Percentiles rank a stretch among this genome's conserved stretches.
These are phyloP conservation scores for Rubia balearica DNA, from an alignment of 305 asterid species.

Conservation along the genomic window DNA sequence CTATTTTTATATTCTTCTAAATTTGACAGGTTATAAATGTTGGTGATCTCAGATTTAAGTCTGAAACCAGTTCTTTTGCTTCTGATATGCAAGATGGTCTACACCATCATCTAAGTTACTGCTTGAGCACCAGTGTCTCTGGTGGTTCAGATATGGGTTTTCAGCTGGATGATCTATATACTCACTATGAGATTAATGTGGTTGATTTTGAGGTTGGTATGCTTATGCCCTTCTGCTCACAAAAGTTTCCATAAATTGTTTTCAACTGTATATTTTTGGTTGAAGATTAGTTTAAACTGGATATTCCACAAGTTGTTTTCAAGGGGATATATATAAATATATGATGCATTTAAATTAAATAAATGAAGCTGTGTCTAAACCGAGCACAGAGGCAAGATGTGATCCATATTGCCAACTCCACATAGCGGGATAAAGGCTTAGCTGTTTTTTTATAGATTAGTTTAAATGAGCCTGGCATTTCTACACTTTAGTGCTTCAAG, in stretches of 20 bases:
- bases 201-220: slow-evolving; percentile 56
- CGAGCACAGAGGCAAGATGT: background rate
- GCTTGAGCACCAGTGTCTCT: slow-evolving; percentile 22
- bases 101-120: slow-evolving; percentile 22
- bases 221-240: slow-evolving; percentile 10
- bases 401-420: background rate
- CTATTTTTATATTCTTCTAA: background rate
- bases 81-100: slow-evolving; percentile 28
- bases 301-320: background rate
- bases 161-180: slow-evolving; percentile 59
- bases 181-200: slow-evolving; percentile 47
- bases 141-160: slow-evolving; percentile 31
- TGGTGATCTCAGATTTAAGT: slow-evolving; percentile 44
- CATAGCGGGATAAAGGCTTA: background rate
- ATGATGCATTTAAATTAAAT: background rate
- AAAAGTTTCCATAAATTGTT: slow-evolving; percentile 17
- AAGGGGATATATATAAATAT: background rate
- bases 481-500: slow-evolving; percentile 14
- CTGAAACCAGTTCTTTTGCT: slow-evolving; percentile 36
- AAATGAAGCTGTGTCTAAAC: background rate
- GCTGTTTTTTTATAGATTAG: slow-evolving; percentile 39
- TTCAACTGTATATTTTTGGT: slow-evolving; percentile 51
- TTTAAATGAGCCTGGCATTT: slow-evolving; percentile 28
- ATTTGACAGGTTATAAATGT: slow-evolving; percentile 55
- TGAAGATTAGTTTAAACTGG: slow-evolving; percentile 28